phyloP scores from a whole-genome alignment of 2,329 filamentous ascomycete genomes.

The Aspergillus cejpii region DNA sequence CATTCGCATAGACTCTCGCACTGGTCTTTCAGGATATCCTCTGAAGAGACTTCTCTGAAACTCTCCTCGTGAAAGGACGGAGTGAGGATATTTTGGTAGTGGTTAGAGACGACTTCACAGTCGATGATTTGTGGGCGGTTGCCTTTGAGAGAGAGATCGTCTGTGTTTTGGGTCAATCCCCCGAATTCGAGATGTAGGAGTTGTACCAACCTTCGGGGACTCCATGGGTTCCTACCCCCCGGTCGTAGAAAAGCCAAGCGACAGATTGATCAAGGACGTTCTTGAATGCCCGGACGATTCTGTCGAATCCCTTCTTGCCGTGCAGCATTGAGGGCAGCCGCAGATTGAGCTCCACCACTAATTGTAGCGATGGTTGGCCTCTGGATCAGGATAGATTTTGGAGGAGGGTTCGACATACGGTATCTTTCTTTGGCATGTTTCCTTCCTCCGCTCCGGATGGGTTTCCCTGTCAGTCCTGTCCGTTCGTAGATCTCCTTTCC shows the following conservation, averaged over 20 bases:
- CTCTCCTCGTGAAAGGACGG: conserved; percentile 27
- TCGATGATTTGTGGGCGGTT: conserved; percentile 35
- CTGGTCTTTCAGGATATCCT: conserved; percentile 54
- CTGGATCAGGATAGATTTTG: background rate
- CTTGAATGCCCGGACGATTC: conserved; percentile 69
- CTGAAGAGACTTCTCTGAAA: conserved; percentile 26
- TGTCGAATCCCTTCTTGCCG: conserved; percentile 76
- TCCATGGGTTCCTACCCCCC: conserved; percentile 26
- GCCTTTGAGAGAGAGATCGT: conserved; percentile 30
- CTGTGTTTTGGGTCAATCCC: conserved; percentile 20
- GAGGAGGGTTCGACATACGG: conserved; percentile 45
- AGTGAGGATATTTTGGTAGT: conserved; percentile 23
- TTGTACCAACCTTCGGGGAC: conserved; percentile 39
- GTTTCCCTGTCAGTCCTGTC: conserved; percentile 69
- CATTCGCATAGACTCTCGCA: conserved; percentile 55
- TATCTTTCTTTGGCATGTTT: conserved; percentile 67
- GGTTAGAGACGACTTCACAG: conserved; percentile 21
- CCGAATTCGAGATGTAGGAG: background rate
- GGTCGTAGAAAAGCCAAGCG: conserved; percentile 72
- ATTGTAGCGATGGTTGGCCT: conserved; percentile 9
- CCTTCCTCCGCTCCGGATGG: conserved; percentile 51
- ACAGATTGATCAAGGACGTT: conserved; percentile 63
- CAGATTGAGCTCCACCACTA: conserved; percentile 72
- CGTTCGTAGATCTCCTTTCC: conserved; percentile 77
- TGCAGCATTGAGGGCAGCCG: conserved; percentile 67